These are phyloP conservation scores for Chimonanthus praecox DNA, from an alignment of 164 flowering plant genomes.

Conservation along the genomic window DNA sequence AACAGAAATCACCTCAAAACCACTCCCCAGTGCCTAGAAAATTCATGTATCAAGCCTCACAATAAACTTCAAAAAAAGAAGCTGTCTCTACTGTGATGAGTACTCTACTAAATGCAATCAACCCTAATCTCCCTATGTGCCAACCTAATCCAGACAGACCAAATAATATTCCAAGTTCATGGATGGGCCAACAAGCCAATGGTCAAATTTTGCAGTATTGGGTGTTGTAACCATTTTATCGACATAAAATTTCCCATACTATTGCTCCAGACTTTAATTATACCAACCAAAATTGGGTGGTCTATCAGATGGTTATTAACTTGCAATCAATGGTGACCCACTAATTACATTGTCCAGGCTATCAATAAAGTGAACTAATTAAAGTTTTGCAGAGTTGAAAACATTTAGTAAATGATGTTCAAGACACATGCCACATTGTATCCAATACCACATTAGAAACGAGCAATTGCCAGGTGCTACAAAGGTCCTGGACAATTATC, in stretches of 20 bases:
- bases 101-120: background rate
- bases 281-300: background rate
- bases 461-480: background rate
- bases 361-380: background rate
- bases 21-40: conserved; percentile 77
- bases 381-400: background rate
- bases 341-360: background rate
- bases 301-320: background rate
- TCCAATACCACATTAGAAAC: background rate
- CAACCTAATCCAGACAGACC: background rate
- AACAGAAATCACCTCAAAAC: conserved; percentile 90
- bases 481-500: background rate
- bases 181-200: background rate
- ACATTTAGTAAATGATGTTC: background rate
- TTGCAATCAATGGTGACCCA: background rate
- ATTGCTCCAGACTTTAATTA: background rate
- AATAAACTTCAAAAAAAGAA: background rate
- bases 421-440: background rate
- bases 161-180: background rate
- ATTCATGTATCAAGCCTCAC: background rate
- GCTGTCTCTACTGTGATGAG: background rate
- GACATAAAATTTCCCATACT: background rate
- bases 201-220: background rate
- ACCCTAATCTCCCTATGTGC: too few relatives aligned
- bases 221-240: background rate